Evolutionary conservation across 768 basidiomycete genomes (phyloP).

Genomic region (Kwoniella botswanensis): DNA sequence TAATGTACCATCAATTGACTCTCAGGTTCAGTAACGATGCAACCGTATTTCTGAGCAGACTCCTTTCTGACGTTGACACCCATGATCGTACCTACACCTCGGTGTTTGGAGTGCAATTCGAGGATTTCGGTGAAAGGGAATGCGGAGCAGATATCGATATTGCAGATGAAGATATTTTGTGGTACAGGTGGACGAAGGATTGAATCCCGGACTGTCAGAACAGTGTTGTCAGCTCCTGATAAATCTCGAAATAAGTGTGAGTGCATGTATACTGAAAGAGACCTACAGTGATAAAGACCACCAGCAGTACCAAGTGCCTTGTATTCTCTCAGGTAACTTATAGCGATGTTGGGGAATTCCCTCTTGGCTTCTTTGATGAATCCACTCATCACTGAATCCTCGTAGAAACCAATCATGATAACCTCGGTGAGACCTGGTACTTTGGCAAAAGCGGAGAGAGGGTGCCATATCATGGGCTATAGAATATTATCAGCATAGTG

Average conservation of each 20-base stretch:
- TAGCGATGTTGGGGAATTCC: constrained; percentile 60
- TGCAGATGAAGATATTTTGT: constrained; percentile 61
- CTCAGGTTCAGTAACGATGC: constrained; percentile 59
- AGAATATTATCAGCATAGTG: background rate
- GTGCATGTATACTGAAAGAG: too few relatives aligned
- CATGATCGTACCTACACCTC: constrained; percentile 61
- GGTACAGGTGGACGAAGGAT: constrained; percentile 57
- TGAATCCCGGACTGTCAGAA: constrained; percentile 57
- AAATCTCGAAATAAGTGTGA: too few relatives aligned
- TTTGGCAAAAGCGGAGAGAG: constrained; percentile 59
- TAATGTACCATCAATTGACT: constrained; percentile 58
- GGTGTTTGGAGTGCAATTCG: constrained; percentile 58
- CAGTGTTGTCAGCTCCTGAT: too few relatives aligned
- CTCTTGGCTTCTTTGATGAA: constrained; percentile 60
- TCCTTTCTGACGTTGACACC: constrained; percentile 60
- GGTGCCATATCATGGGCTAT: constrained; percentile 61
- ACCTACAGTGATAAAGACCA: constrained; percentile 58
- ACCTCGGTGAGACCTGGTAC: constrained; percentile 59
- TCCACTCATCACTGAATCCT: constrained; percentile 58
- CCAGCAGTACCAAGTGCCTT: constrained; percentile 61
- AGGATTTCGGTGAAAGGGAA: constrained; percentile 59
- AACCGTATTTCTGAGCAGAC: constrained; percentile 59
- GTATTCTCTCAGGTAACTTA: constrained; percentile 61
- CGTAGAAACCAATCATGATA: constrained; percentile 61
- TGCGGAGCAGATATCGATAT: constrained; percentile 61